phyloP scores from a whole-genome alignment of 805 yeast genomes.

The Ogataea degrootiae region DNA sequence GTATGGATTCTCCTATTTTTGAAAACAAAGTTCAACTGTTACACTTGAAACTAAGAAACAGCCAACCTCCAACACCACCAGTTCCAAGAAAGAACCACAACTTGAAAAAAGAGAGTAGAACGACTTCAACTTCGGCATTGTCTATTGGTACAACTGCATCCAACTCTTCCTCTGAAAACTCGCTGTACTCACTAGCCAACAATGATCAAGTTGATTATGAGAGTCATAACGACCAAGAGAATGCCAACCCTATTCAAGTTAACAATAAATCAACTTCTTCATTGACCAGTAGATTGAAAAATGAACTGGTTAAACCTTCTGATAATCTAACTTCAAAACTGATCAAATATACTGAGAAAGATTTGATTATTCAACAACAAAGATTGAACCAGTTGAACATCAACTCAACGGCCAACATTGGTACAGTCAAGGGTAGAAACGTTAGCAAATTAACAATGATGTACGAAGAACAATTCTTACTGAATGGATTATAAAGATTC shows the following conservation, averaged over 20 bases:
- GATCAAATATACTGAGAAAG: conserved; percentile 30
- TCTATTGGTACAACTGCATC: conserved; percentile 1
- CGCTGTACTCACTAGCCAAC: conserved; percentile 2
- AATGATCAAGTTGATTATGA: conserved; percentile 6
- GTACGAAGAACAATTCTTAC: conserved; percentile 40
- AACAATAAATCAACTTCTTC: no score
- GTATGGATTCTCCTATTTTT: conserved; percentile 4
- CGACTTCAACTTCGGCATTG: neutral
- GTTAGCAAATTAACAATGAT: conserved; percentile 47
- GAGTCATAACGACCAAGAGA: no score
- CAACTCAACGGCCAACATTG: conserved; percentile 2
- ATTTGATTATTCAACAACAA: conserved; percentile 21
- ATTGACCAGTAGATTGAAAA: neutral
- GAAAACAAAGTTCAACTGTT: conserved; percentile 2
- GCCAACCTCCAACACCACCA: conserved; percentile 24
- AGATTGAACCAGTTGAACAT: conserved; percentile 3
- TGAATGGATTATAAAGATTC: conserved; percentile 9
- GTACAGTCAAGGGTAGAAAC: conserved; percentile 44
- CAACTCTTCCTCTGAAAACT: conserved; percentile 5
- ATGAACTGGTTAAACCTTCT: conserved; percentile 24
- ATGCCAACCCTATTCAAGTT: no score
- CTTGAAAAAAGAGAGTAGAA: neutral
- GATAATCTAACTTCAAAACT: conserved; percentile 20
- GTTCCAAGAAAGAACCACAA: conserved; percentile 11
- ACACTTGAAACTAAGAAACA: conserved; percentile 9